phyloP scores from a whole-genome alignment of 306 rosid species.

The Canavalia gladiata region DNA sequence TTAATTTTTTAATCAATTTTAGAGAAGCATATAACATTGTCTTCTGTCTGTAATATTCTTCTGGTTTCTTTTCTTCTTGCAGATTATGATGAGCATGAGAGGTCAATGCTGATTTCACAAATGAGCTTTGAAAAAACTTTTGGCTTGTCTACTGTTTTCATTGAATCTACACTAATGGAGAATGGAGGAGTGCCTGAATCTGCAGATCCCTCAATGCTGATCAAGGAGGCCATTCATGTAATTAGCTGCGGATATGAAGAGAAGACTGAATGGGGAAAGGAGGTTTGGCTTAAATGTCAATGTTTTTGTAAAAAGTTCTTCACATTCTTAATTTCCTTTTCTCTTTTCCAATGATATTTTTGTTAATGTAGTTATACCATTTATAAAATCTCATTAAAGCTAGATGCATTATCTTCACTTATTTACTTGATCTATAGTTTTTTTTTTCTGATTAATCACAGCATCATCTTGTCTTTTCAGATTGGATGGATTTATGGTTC shows the following conservation, averaged over 20 bases:
- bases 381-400: slow-evolving; percentile 14
- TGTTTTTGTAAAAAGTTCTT: slow-evolving; percentile 42
- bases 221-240: slow-evolving; percentile 97
- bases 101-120: slow-evolving; percentile 93
- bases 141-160: slow-evolving; percentile 88
- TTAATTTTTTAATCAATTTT: slow-evolving; percentile 38
- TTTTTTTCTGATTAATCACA: slow-evolving; percentile 24
- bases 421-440: slow-evolving; percentile 24
- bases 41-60: slow-evolving; percentile 34
- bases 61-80: slow-evolving; percentile 51
- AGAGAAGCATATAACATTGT: slow-evolving; percentile 33
- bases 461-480: slow-evolving; percentile 53
- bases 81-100: slow-evolving; percentile 90
- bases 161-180: slow-evolving; percentile 95
- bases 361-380: not conserved
- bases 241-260: slow-evolving; percentile 96
- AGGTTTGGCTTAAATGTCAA: slow-evolving; percentile 59
- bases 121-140: slow-evolving; percentile 93
- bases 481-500: slow-evolving; percentile 99
- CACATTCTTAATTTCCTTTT: slow-evolving; percentile 27
- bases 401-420: not conserved
- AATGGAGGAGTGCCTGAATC: slow-evolving; percentile 94
- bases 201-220: slow-evolving; percentile 74
- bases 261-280: slow-evolving; percentile 99
- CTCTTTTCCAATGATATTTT: slow-evolving; percentile 17